Percentiles rank a stretch among this genome's conserved stretches.
Conservation (phyloP, 345 rosid genomes). For the Euphorbia peplus region DNA sequence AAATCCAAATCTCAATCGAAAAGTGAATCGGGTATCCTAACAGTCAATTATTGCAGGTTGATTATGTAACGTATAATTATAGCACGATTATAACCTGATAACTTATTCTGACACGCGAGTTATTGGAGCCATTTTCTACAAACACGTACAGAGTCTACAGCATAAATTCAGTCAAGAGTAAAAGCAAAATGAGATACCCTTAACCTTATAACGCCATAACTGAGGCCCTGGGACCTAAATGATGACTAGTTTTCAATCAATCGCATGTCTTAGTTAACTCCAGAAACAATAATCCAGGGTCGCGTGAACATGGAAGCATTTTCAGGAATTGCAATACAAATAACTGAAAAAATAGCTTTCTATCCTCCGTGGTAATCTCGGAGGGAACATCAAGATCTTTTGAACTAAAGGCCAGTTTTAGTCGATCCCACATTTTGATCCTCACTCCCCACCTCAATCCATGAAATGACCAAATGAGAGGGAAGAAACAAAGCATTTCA, state of each 20-base stretch:
- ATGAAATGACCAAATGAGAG: background rate
- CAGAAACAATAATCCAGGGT: slow-evolving; percentile 3
- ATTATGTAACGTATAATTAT: too few species aligned
- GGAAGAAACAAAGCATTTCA: background rate
- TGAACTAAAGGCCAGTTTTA: background rate
- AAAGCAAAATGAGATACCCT: too few species aligned
- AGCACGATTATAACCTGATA: too few species aligned
- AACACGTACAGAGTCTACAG: too few species aligned
- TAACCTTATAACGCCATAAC: background rate
- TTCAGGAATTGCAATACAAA: background rate
- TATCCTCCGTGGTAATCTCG: background rate
- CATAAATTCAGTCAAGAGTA: too few species aligned
- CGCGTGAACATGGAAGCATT: background rate
- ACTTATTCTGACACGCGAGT: too few species aligned
- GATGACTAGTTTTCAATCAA: background rate
- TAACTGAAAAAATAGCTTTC: background rate
- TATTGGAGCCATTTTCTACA: too few species aligned
- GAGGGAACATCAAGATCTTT: too few species aligned
- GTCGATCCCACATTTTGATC: background rate
- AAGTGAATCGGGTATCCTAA: too few species aligned
- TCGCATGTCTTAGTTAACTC: background rate
- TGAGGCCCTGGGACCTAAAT: background rate
- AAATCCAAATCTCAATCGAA: too few species aligned
- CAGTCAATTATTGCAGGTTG: too few species aligned
- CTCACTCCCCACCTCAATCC: background rate